Conservation (phyloP, 176 grass and related monocot species). For the Oryza australiensis region DNA sequence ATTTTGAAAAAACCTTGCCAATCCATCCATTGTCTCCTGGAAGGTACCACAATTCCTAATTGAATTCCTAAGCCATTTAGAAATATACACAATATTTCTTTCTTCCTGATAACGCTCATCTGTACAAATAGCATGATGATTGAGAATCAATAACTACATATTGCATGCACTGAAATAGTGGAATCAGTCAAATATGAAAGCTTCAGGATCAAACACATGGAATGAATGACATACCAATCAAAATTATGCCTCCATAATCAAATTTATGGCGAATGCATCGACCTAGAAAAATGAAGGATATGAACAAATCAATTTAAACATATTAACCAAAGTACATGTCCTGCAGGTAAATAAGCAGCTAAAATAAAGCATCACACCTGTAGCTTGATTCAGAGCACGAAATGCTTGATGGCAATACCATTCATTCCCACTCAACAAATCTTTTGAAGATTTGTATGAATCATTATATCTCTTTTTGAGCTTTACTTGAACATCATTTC, state of each 20-base stretch:
- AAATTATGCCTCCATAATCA: conserved; percentile 94
- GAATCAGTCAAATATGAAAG: conserved; percentile 27
- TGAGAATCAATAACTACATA: conserved; percentile 20
- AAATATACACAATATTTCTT: conserved; percentile 71
- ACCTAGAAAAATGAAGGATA: conserved; percentile 57
- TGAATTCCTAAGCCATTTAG: conserved; percentile 91
- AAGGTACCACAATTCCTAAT: conserved; percentile 68
- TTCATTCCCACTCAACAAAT: conserved; percentile 86
- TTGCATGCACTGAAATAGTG: not conserved
- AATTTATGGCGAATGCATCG: conserved; percentile 93
- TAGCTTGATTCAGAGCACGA: conserved; percentile 96
- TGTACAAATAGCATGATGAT: conserved; percentile 39
- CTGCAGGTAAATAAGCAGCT: conserved; percentile 18
- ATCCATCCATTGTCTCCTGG: conserved; percentile 59
- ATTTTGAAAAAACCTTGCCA: conserved; percentile 76
- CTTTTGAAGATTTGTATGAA: conserved; percentile 78
- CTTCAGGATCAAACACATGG: conserved; percentile 8
- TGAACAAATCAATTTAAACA: conserved; percentile 35
- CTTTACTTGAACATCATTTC: conserved; percentile 88
- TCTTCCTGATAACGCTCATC: conserved; percentile 86
- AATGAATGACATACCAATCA: conserved; percentile 61
- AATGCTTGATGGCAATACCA: conserved; percentile 99
- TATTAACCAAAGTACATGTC: conserved; percentile 21
- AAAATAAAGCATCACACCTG: conserved; percentile 49
- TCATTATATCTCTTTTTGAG: conserved; percentile 97